A percentile compares a stretch with the other conserved stretches of the same genome.
These are phyloP conservation scores for Rhizophagus clarus DNA, from an alignment of 192 early-diverging fungal species.

Conservation along the genomic window DNA sequence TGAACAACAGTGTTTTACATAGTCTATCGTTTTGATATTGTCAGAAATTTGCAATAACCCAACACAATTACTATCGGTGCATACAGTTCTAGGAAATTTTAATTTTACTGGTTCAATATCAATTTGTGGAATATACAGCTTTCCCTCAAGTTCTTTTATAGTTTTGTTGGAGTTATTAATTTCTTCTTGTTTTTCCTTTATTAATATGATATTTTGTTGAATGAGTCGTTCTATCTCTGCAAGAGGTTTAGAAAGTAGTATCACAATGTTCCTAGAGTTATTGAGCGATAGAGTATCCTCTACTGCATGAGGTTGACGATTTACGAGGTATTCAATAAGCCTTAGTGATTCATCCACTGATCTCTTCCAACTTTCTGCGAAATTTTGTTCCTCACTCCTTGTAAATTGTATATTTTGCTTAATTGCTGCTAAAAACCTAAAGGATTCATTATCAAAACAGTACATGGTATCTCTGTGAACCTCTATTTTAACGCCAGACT, in stretches of 20 bases:
- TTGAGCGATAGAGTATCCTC: constrained; percentile 38
- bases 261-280: constrained; percentile 30
- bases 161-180: constrained; percentile 28
- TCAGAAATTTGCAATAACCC: background rate
- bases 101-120: constrained; percentile 28
- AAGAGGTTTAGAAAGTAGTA: constrained; percentile 30
- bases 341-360: constrained; percentile 30
- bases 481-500: constrained; percentile 5
- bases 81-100: constrained; percentile 31
- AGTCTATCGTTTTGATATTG: constrained; percentile 20
- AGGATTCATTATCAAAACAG: constrained; percentile 40
- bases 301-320: constrained; percentile 30
- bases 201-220: constrained; percentile 17
- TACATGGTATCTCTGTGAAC: constrained; percentile 28
- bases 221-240: constrained; percentile 33
- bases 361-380: constrained; percentile 36
- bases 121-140: constrained; percentile 28
- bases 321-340: constrained; percentile 29
- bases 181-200: constrained; percentile 29
- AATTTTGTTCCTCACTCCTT: constrained; percentile 16
- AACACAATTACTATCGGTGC: constrained; percentile 27
- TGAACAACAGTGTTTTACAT: constrained; percentile 34
- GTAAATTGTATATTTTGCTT: constrained; percentile 30
- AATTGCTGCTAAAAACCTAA: constrained; percentile 36
- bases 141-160: constrained; percentile 28